phyloP scores from a whole-genome alignment of 169 alveolate species.

The Plasmodium knowlesi region DNA sequence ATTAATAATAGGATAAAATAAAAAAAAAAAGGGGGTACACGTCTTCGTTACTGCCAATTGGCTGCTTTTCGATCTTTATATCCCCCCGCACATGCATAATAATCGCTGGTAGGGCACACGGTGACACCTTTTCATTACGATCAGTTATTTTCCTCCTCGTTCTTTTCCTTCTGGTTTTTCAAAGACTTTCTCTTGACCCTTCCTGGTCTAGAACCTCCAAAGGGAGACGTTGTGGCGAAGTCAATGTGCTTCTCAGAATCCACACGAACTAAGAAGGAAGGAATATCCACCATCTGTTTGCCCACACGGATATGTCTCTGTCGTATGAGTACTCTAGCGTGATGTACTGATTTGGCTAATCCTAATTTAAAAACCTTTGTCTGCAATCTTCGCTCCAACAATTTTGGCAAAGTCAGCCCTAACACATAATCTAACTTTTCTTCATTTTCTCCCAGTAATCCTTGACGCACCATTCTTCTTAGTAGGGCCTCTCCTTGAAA shows the following conservation, averaged over 20 bases:
- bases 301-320: conserved; percentile 99
- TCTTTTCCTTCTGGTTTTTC: conserved; percentile 74
- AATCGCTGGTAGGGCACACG: neutral
- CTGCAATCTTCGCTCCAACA: conserved; percentile 99
- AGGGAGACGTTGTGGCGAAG: conserved; percentile 96
- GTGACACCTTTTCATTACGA: neutral
- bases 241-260: conserved; percentile 99
- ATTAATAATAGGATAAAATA: neutral
- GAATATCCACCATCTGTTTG: conserved; percentile 97
- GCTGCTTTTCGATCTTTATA: neutral
- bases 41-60: neutral
- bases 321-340: conserved; percentile 98
- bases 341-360: conserved; percentile 98
- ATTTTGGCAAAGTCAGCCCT: conserved; percentile 97
- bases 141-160: conserved; percentile 29
- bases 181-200: conserved; percentile 95
- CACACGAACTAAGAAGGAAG: conserved; percentile 98
- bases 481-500: conserved; percentile 99
- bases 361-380: conserved; percentile 98
- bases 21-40: neutral
- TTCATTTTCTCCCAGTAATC: conserved; percentile 96
- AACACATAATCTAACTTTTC: conserved; percentile 98
- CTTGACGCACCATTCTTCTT: conserved; percentile 98
- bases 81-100: neutral
- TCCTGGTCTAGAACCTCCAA: conserved; percentile 98